phyloP scores from a whole-genome alignment of 2,329 filamentous ascomycete genomes.

The Curvularia sp. region DNA sequence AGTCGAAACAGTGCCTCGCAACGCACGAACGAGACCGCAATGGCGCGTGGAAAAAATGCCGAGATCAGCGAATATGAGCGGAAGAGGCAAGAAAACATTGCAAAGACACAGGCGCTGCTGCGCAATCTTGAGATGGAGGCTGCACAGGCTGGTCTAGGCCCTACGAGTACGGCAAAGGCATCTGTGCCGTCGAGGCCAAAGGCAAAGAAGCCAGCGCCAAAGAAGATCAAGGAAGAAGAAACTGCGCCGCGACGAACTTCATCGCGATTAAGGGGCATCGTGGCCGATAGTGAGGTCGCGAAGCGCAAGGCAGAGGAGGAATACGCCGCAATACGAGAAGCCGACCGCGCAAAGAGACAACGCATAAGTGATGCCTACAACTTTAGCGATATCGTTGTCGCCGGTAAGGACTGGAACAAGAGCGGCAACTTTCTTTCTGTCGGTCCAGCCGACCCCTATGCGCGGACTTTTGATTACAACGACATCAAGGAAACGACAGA shows the following conservation, averaged over 20 bases:
- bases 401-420: constrained; percentile 76
- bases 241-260: constrained; percentile 65
- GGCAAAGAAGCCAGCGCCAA: constrained; percentile 49
- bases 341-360: constrained; percentile 66
- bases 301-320: constrained; percentile 74
- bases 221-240: constrained; percentile 66
- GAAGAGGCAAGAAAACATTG: constrained; percentile 84
- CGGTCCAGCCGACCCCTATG: constrained; percentile 78
- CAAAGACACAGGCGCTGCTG: constrained; percentile 81
- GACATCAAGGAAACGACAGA: constrained; percentile 82
- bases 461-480: constrained; percentile 84
- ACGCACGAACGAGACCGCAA: constrained; percentile 7
- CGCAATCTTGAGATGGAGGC: constrained; percentile 75
- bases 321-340: constrained; percentile 62
- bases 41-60: constrained; percentile 53
- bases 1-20: neutral
- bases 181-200: constrained; percentile 56
- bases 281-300: constrained; percentile 70
- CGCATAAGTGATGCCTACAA: constrained; percentile 72
- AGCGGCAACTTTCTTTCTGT: constrained; percentile 70
- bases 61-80: constrained; percentile 86
- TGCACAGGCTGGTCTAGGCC: constrained; percentile 72
- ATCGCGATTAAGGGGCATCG: constrained; percentile 66
- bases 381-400: constrained; percentile 78
- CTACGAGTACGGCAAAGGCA: constrained; percentile 58